Base-by-base conservation (phyloP, 345 rosid genomes). In the Syzygium jambos region DNA sequence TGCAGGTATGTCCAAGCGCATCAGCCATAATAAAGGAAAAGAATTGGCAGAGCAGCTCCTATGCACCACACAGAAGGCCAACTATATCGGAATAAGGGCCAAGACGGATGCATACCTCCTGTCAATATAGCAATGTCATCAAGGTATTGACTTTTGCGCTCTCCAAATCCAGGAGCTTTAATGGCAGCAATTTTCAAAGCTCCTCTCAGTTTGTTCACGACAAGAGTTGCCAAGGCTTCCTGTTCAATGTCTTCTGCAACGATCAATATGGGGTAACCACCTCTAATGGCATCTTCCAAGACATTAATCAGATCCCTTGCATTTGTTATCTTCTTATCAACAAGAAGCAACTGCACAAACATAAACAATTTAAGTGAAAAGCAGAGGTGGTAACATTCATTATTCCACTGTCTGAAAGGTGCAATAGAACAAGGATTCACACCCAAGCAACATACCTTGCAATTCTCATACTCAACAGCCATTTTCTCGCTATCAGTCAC, bases 171-270 rank as follows among this genome's bases (percentile, higher is more conserved):
- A 87, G 98, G 98, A 91, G 98, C 99, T 90, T 93, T 97, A 51
- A 97, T 95, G 89, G 98, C 99, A 63, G 99, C 99, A 90, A 97
- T 95, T 91, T 96, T 97, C 88, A 97, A 80, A 86, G 99, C 88
- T 30, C 99, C 99, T 91, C 98, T 95, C 86, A 97, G 96, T 89
- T 95, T 97, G 93, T 95, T 97, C 85, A 96, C 98, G 85, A 96
- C 99, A 91, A 97, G 97, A 89, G 99, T 97, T 11, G 99, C 99
- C 86, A 96, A 89, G 25, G 99, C 99, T 90, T 98, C 99, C 87
- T 98, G 99, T 87, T 98, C 99, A 87, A 98, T 98, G 89, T 98
- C 99, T 91, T 98, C 99, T 3, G 99, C 99, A 61, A 98, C 88
- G 3, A 96, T 92, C 88, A 98, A 22, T 88, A 96, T 90, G 5